Evolutionary conservation across 768 basidiomycete genomes (phyloP), one percentile per base, ranked within the genome.

Genomic region (Mycena alexandri): DNA sequence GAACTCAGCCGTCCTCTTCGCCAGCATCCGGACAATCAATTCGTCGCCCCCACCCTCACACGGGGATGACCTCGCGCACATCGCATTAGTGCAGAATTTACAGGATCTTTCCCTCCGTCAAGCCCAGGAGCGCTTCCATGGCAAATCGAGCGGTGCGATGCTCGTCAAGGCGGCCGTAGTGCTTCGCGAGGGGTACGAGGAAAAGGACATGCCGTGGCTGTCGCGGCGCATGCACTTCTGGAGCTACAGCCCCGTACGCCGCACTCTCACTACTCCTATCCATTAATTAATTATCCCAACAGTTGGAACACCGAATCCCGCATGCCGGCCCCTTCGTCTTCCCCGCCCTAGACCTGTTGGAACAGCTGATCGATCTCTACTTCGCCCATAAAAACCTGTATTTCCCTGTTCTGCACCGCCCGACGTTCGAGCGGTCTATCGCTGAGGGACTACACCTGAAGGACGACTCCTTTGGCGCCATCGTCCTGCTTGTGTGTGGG

Each of bases 401-500:
- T 60, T 73, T 85, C 0, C 93, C 93, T 0, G 80, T 95, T 9
- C 81, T 96, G 5, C 93, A 95, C 71, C 84, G 89, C 4, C 89
- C 88, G 0, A 85, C 86, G 2, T 94, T 96, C 70, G 83, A 89
- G 36, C 79, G 79, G 21, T 80, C 82, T 22, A 69, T 90, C 43
- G 73, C 72, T 0, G 82, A 85, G 3, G 84, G 84, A 0, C 71
- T 87, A 2, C 88, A 93, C 71, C 74, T 81, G n/a, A 76, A 70
- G 0, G 67, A 68, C 62, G 50, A 80, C 0, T 72, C 79, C 0
- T 94, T 95, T 72, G 86, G 83, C 0, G 77, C 85, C 0, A 83
- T 87, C 0, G 84, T 93, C 25, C 80, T 95, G 3, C 82, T 93
- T 2, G 86, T 94, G 0, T 93, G 91, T 72, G 93, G 94, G 0